phyloP scores from a whole-genome alignment of 768 basidiomycete genomes.

The Lactarius trivialis region DNA sequence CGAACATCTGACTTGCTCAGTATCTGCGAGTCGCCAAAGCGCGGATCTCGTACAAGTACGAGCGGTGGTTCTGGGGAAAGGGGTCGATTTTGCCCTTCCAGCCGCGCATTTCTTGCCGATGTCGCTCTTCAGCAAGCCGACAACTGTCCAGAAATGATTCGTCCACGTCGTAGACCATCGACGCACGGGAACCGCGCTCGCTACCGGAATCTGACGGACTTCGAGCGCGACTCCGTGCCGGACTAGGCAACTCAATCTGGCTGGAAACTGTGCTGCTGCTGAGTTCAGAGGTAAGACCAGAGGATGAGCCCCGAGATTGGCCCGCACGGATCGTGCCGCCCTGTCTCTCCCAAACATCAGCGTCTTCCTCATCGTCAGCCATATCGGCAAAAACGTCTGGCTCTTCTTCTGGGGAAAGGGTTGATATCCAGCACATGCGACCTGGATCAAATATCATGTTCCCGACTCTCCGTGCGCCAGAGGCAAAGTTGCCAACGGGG shows the following conservation, averaged over 20 bases:
- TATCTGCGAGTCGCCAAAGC: slow-evolving; percentile 83
- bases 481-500: slow-evolving; percentile 63
- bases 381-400: slow-evolving; percentile 93
- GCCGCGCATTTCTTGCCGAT: slow-evolving; percentile 77
- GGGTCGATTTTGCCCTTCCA: slow-evolving; percentile 42
- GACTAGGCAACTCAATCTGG: slow-evolving; percentile 46
- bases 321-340: slow-evolving; percentile 75
- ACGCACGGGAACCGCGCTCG: slow-evolving; percentile 74
- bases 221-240: slow-evolving; percentile 53
- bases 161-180: slow-evolving; percentile 71
- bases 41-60: slow-evolving; percentile 73
- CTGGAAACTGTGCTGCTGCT: slow-evolving; percentile 31
- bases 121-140: slow-evolving; percentile 71
- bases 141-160: slow-evolving; percentile 68
- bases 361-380: slow-evolving; percentile 88
- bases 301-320: slow-evolving; percentile 27
- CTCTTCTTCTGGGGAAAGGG: slow-evolving; percentile 79
- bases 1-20: slow-evolving; percentile 20
- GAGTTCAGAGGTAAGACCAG: slow-evolving; percentile 22
- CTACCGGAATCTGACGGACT: slow-evolving; percentile 72
- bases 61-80: slow-evolving; percentile 46
- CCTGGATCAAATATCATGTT: slow-evolving; percentile 97
- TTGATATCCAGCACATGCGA: slow-evolving; percentile 93
- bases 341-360: slow-evolving; percentile 64
- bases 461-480: slow-evolving; percentile 85